Conservation (phyloP, 2,329 filamentous ascomycete species). For the Aspergillus thermomutatus region DNA sequence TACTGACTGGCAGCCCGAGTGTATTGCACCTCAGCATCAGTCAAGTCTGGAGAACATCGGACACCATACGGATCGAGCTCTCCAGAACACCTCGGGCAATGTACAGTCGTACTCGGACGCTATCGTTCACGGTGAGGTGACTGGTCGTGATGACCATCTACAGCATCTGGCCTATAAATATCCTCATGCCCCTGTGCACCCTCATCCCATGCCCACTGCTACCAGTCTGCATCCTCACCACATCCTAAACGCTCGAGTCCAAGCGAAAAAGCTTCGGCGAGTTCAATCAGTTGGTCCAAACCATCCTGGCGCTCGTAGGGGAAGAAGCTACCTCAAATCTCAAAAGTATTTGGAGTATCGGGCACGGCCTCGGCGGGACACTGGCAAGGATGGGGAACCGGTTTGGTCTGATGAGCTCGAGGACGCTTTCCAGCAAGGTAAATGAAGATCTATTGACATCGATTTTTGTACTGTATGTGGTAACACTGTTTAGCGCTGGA, state of each 20-base stretch:
- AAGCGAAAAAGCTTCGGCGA: constrained; percentile 34
- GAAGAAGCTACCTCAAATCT: constrained; percentile 38
- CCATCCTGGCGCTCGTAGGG: constrained; percentile 22
- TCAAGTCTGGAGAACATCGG: constrained; percentile 33
- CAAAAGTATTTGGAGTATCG: constrained; percentile 45
- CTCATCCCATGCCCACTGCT: constrained; percentile 24
- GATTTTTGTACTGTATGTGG: constrained; percentile 1
- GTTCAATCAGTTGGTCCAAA: constrained; percentile 32
- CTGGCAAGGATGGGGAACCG: constrained; percentile 41
- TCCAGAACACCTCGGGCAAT: constrained; percentile 44
- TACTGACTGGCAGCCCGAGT: constrained; percentile 40
- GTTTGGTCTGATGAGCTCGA: constrained; percentile 47
- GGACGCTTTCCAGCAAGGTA: constrained; percentile 48
- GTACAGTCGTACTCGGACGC: constrained; percentile 39
- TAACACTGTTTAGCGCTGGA: constrained; percentile 44
- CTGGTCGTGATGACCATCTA: constrained; percentile 32
- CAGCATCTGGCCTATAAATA: constrained; percentile 37
- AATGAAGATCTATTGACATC: constrained; percentile 4
- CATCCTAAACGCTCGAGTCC: constrained; percentile 28
- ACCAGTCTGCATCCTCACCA: constrained; percentile 27
- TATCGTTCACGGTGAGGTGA: constrained; percentile 25
- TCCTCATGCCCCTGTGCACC: constrained; percentile 24
- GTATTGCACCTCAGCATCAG: constrained; percentile 37
- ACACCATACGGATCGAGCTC: constrained; percentile 35
- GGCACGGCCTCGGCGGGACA: constrained; percentile 41